A percentile compares a stretch with the other conserved stretches of the same genome.
Evolutionary conservation across 2,329 filamentous ascomycete genomes (phyloP).

Genomic region (Hirsutella minnesotensis): DNA sequence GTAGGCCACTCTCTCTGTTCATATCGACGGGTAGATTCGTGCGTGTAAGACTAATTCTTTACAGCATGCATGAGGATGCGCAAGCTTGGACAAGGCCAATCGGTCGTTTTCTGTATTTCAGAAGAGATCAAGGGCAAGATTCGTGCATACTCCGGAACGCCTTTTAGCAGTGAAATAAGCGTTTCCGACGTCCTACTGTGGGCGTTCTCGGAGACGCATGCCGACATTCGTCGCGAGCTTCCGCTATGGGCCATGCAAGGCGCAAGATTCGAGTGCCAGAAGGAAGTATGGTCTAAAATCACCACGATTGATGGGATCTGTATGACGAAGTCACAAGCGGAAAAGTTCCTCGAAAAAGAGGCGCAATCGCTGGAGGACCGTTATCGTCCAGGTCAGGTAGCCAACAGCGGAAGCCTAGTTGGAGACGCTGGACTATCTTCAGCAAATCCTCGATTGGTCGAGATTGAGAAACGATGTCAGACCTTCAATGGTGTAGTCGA

Average conservation of each 20-base stretch:
- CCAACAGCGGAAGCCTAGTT: background rate
- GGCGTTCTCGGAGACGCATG: constrained; percentile 45
- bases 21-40: background rate
- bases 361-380: constrained; percentile 1
- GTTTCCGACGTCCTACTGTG: constrained; percentile 36
- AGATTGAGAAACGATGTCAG: background rate
- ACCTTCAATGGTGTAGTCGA: constrained; percentile 6
- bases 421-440: too few relatives aligned
- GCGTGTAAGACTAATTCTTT: background rate
- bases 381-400: background rate
- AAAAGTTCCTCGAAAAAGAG: background rate
- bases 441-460: background rate
- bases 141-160: constrained; percentile 17
- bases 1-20: constrained; percentile 21
- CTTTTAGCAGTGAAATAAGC: background rate
- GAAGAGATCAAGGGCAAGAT: constrained; percentile 42
- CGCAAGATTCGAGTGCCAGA: background rate
- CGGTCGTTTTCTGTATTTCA: constrained; percentile 46
- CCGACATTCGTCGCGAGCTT: constrained; percentile 28
- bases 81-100: constrained; percentile 52
- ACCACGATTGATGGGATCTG: background rate
- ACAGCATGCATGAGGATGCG: constrained; percentile 57
- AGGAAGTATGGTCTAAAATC: background rate
- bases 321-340: background rate
- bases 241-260: constrained; percentile 5